Evolutionary conservation across 345 rosid genomes (phyloP).

Genomic region (Ailanthus altissimus): DNA sequence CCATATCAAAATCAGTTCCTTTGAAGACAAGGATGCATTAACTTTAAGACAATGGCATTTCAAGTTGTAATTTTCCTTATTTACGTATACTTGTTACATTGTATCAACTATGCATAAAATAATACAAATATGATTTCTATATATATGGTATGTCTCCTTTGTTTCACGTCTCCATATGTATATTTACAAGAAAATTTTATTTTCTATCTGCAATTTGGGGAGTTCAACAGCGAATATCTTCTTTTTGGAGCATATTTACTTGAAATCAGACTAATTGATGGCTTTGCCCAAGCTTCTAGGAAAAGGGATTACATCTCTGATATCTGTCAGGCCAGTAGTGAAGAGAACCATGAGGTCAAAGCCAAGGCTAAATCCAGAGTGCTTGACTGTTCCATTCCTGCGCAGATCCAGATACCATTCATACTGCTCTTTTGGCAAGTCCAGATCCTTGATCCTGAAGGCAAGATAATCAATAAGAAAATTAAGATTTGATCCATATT

Average conservation of each 20-base stretch:
- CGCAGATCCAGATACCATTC: slow-evolving; percentile 88
- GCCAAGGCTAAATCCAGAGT: slow-evolving; percentile 70
- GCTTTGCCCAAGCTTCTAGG: slow-evolving; percentile 61
- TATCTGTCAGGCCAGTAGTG: slow-evolving; percentile 66
- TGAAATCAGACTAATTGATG: slow-evolving; percentile 33
- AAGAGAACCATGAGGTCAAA: slow-evolving; percentile 78
- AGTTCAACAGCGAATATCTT: not conserved
- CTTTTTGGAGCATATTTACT: not conserved
- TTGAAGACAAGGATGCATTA: not conserved
- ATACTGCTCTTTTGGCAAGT: slow-evolving; percentile 51
- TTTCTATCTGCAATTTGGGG: not conserved
- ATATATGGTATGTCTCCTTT: not conserved
- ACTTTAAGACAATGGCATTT: slow-evolving; percentile 13
- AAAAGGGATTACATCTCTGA: slow-evolving; percentile 82
- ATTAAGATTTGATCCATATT: not conserved
- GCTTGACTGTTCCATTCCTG: slow-evolving; percentile 74
- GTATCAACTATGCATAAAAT: slow-evolving; percentile 4
- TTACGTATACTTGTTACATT: slow-evolving; percentile 11
- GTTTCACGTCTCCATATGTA: not conserved
- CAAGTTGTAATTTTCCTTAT: not conserved
- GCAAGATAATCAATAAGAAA: not conserved
- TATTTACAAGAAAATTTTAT: slow-evolving; percentile 8
- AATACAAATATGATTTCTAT: slow-evolving; percentile 18
- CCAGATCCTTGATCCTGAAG: slow-evolving; percentile 59
- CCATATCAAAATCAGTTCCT: slow-evolving; percentile 1